Percentiles rank a stretch among this genome's conserved stretches.
Evolutionary conservation across 805 yeast species (phyloP).

Genomic region (Metschnikowia drakensbergensis): DNA sequence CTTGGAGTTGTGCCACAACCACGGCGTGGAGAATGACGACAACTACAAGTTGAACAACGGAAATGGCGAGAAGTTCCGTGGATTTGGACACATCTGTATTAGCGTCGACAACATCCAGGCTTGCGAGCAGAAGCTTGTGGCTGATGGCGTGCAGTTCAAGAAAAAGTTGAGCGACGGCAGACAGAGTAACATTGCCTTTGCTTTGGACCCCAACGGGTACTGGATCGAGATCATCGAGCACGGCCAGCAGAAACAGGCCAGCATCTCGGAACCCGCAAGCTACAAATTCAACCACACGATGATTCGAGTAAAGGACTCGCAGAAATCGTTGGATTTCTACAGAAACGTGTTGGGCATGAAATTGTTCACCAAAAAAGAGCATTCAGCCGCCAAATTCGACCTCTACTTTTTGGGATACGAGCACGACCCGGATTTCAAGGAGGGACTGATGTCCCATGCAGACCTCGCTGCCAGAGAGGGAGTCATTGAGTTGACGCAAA

Average conservation of each 20-base stretch:
- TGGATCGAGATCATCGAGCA: constrained; percentile 89
- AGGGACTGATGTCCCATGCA: constrained; percentile 32
- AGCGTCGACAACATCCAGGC: constrained; percentile 74
- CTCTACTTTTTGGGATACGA: constrained; percentile 82
- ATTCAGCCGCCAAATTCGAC: constrained; percentile 72
- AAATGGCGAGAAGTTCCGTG: constrained; percentile 77
- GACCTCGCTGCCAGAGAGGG: constrained; percentile 53
- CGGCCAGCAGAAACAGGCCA: constrained; percentile 39
- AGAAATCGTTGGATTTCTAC: constrained; percentile 73
- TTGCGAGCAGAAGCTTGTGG: constrained; percentile 56
- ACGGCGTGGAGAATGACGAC: constrained; percentile 62
- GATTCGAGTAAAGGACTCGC: constrained; percentile 89
- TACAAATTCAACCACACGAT: constrained; percentile 80
- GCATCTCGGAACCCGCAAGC: constrained; percentile 34
- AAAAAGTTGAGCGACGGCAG: constrained; percentile 87
- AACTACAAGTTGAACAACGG: constrained; percentile 69
- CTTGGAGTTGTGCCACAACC: constrained; percentile 77
- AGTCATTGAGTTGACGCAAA: constrained; percentile 85
- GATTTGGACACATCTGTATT: constrained; percentile 92
- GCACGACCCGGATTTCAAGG: constrained; percentile 41
- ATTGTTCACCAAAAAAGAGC: constrained; percentile 52
- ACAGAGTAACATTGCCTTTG: constrained; percentile 90
- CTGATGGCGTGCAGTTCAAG: constrained; percentile 67
- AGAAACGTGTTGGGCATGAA: constrained; percentile 77
- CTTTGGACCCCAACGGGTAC: constrained; percentile 92